Conservation (phyloP, 768 basidiomycete species). For the Termitomyces sp. region DNA sequence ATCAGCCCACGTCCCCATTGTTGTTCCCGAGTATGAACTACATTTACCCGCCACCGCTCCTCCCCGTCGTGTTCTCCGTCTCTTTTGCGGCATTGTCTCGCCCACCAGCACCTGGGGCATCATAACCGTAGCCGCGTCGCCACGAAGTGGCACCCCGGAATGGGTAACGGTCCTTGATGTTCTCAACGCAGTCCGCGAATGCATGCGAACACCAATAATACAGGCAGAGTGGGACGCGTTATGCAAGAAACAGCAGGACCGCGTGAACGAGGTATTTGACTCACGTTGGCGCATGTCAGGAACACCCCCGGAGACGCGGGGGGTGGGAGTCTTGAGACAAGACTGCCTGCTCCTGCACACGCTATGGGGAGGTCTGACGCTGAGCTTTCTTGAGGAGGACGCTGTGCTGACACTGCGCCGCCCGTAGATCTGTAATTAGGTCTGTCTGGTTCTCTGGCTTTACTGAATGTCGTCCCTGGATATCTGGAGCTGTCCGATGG, state of each 20-base stretch:
- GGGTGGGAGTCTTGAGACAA: slow-evolving; percentile 40
- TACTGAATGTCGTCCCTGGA: too few relatives aligned
- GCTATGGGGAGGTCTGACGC: slow-evolving; percentile 49
- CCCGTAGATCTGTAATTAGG: neutral
- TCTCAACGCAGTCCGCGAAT: slow-evolving; percentile 39
- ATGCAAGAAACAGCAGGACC: slow-evolving; percentile 36
- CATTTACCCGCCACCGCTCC: slow-evolving; percentile 42
- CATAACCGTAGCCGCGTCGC: slow-evolving; percentile 29
- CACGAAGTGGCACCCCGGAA: neutral
- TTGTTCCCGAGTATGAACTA: slow-evolving; percentile 31
- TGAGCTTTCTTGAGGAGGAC: slow-evolving; percentile 30
- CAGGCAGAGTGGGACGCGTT: slow-evolving; percentile 40
- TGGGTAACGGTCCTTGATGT: slow-evolving; percentile 55
- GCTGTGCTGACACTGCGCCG: slow-evolving; percentile 42
- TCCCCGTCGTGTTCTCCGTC: slow-evolving; percentile 28
- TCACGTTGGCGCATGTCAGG: slow-evolving; percentile 39
- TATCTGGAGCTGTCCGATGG: too few relatives aligned
- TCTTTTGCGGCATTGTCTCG: slow-evolving; percentile 46
- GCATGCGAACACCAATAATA: slow-evolving; percentile 34
- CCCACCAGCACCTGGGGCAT: slow-evolving; percentile 42
- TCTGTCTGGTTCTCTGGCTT: neutral
- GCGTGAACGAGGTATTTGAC: slow-evolving; percentile 40
- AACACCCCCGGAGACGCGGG: slow-evolving; percentile 30
- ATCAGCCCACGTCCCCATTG: slow-evolving; percentile 17
- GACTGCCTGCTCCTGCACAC: slow-evolving; percentile 49